These are phyloP conservation scores for Petasospora fabianii DNA, from an alignment of 1,139 yeast species.

Conservation along the genomic window DNA sequence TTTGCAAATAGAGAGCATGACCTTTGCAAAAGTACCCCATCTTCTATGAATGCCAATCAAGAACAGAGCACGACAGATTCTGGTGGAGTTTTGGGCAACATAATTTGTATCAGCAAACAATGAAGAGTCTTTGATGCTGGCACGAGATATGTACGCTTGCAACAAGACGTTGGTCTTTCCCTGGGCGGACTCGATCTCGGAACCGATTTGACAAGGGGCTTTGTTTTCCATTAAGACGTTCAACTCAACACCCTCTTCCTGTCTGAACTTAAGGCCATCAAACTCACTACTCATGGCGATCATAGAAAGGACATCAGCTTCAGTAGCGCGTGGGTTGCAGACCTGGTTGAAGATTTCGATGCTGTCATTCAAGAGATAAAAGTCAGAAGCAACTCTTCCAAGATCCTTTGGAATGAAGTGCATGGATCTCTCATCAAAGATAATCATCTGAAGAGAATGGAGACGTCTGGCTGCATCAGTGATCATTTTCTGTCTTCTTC, in stretches of 20 bases:
- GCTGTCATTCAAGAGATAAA: constrained; percentile 78
- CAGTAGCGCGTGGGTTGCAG: constrained; percentile 82
- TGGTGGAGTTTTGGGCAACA: constrained; percentile 92
- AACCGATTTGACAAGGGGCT: constrained; percentile 79
- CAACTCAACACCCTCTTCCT: constrained; percentile 80
- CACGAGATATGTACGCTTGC: constrained; percentile 83
- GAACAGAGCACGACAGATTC: constrained; percentile 89
- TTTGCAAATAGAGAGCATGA: constrained; percentile 77
- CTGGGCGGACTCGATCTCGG: constrained; percentile 69
- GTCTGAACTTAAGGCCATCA: constrained; percentile 83
- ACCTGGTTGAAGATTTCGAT: constrained; percentile 86
- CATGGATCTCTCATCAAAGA: constrained; percentile 81
- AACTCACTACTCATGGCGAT: constrained; percentile 93
- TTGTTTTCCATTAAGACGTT: constrained; percentile 55
- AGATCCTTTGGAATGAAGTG: constrained; percentile 81
- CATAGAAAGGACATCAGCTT: constrained; percentile 87
- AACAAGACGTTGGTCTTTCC: constrained; percentile 86
- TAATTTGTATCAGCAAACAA: constrained; percentile 83
- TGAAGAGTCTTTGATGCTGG: constrained; percentile 71
- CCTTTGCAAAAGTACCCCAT: constrained; percentile 80
- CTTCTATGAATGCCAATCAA: constrained; percentile 80
- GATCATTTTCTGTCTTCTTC: constrained; percentile 71
- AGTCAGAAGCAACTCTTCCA: constrained; percentile 94
- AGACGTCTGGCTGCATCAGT: constrained; percentile 76
- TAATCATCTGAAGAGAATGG: constrained; percentile 86